phyloP scores from a whole-genome alignment of 2,329 filamentous ascomycete species.

The Nemania sp. region DNA sequence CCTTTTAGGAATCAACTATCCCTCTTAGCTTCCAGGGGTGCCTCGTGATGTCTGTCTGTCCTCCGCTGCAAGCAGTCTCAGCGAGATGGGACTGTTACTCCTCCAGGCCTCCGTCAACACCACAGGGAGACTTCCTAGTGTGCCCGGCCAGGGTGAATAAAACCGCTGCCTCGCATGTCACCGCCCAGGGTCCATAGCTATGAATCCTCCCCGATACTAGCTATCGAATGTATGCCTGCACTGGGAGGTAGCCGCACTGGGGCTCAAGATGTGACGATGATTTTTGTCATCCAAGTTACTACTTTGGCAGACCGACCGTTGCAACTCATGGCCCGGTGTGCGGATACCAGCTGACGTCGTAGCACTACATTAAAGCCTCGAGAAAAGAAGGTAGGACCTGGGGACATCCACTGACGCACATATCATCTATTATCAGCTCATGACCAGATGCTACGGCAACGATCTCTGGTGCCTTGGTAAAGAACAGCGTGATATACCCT shows the following conservation, averaged over 20 bases:
- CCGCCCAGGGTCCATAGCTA: constrained; percentile 21
- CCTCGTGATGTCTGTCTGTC: constrained; percentile 21
- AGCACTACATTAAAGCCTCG: constrained; percentile 22
- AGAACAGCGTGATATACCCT: constrained; percentile 17
- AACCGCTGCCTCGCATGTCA: constrained; percentile 16
- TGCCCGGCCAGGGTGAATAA: constrained; percentile 16
- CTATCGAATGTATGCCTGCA: constrained; percentile 20
- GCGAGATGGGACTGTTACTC: constrained; percentile 20
- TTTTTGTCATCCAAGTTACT: constrained; percentile 24
- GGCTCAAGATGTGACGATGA: constrained; percentile 14
- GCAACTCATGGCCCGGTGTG: constrained; percentile 24
- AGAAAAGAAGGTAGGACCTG: constrained; percentile 25
- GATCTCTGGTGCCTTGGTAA: constrained; percentile 17
- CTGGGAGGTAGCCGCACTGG: constrained; percentile 22
- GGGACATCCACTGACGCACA: constrained; percentile 24
- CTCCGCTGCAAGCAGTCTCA: constrained; percentile 12
- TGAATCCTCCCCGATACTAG: constrained; percentile 25
- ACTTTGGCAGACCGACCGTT: constrained; percentile 19
- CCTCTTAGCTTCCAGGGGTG: constrained; percentile 17
- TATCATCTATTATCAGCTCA: constrained; percentile 20
- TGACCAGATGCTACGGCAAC: constrained; percentile 21
- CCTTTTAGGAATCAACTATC: constrained; percentile 14
- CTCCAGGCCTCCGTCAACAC: constrained; percentile 22
- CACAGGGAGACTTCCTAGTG: constrained; percentile 7
- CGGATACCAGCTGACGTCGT: constrained; percentile 31